These are phyloP conservation scores for Ogataea angusta DNA, from an alignment of 805 yeast genomes.

Conservation along the genomic window DNA sequence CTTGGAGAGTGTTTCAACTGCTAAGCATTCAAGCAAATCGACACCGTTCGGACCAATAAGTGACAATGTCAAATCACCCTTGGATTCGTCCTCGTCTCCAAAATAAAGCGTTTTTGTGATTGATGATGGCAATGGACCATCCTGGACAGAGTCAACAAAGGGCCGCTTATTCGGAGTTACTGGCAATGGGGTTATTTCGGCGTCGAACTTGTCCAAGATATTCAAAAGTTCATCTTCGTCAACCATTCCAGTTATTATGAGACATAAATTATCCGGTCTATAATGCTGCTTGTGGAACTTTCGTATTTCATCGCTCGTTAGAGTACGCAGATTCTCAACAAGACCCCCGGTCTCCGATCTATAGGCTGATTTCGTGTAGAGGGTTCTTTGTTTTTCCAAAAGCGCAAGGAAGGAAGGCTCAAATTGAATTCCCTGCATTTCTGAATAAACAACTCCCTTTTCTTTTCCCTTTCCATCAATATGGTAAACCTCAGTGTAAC, in stretches of 20 bases:
- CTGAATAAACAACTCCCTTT: conserved; percentile 94
- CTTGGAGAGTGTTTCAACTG: conserved; percentile 65
- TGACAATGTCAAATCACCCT: conserved; percentile 68
- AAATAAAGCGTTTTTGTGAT: conserved; percentile 59
- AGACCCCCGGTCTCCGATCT: conserved; percentile 94
- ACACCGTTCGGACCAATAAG: conserved; percentile 78
- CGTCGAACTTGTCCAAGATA: conserved; percentile 61
- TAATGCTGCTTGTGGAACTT: conserved; percentile 70
- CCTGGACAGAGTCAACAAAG: conserved; percentile 67
- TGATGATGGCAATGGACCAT: conserved; percentile 37
- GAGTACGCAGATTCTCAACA: conserved; percentile 66
- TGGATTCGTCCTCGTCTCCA: conserved; percentile 85
- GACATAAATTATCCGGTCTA: conserved; percentile 78
- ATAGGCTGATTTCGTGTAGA: conserved; percentile 72
- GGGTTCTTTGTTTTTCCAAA: conserved; percentile 54
- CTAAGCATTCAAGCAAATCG: conserved; percentile 54
- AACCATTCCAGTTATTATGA: conserved; percentile 83
- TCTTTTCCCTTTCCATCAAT: conserved; percentile 88
- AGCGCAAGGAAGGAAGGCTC: conserved; percentile 67
- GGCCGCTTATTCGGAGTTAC: conserved; percentile 53
- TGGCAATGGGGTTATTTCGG: conserved; percentile 45
- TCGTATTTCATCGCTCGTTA: conserved; percentile 71
- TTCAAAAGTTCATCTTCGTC: conserved; percentile 67
- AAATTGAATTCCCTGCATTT: conserved; percentile 91
- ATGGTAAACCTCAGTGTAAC: conserved; percentile 92